These are phyloP conservation scores for Xerocomellus chrysenteron DNA, from an alignment of 768 basidiomycete species.

Conservation along the genomic window DNA sequence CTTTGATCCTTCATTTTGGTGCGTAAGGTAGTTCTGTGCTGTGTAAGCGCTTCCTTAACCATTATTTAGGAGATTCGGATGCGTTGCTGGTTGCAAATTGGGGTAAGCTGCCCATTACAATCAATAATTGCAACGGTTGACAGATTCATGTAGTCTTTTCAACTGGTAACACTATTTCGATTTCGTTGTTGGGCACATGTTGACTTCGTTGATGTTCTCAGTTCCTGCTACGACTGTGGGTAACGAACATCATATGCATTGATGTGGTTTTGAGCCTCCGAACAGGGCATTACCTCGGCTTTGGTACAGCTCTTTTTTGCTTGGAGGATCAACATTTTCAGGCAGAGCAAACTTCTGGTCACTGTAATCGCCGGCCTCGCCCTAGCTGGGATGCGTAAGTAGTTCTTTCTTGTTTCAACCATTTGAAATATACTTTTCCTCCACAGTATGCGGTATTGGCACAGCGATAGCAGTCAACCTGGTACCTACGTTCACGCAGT, in stretches of 20 bases:
- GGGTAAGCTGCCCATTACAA: constrained; percentile 11
- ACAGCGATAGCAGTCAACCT: constrained; percentile 30
- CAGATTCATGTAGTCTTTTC: constrained; percentile 26
- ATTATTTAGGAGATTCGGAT: constrained; percentile 13
- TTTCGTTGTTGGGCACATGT: neutral
- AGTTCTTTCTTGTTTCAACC: neutral
- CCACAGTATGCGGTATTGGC: constrained; percentile 32
- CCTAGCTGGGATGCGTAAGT: constrained; percentile 20
- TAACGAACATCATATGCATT: neutral
- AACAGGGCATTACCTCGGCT: constrained; percentile 27
- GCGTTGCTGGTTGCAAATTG: constrained; percentile 20
- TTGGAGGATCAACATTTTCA: constrained; percentile 26
- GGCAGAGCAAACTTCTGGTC: constrained; percentile 10
- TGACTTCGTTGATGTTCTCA: constrained; percentile 5
- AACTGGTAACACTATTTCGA: constrained; percentile 15
- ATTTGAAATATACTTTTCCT: constrained; percentile 1
- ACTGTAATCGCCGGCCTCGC: constrained; percentile 12
- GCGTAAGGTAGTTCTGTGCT: neutral
- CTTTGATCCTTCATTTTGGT: constrained; percentile 29
- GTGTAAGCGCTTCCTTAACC: neutral
- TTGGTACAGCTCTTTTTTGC: constrained; percentile 31
- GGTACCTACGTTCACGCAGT: constrained; percentile 26
- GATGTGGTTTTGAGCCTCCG: neutral
- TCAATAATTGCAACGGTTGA: neutral
- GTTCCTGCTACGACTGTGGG: constrained; percentile 26